phyloP scores from a whole-genome alignment of 169 alveolate species.

The Plasmodium fragile region DNA sequence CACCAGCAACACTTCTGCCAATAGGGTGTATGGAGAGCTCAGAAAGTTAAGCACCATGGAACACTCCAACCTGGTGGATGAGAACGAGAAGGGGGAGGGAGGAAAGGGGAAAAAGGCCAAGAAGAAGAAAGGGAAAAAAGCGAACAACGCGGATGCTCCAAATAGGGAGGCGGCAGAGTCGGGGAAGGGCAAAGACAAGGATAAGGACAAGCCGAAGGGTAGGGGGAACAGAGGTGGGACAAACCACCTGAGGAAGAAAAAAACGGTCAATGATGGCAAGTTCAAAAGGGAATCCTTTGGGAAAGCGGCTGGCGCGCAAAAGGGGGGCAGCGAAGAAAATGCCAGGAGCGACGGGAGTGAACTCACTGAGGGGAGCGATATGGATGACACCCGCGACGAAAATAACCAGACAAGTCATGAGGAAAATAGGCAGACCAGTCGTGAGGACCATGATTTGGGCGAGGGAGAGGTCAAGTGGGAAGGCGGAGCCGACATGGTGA shows the following conservation, averaged over 20 bases:
- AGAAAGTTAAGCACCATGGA: conserved; percentile 30
- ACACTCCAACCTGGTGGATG: conserved; percentile 5
- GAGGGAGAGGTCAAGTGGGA: background rate
- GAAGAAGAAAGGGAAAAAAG: conserved; percentile 11
- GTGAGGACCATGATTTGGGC: background rate
- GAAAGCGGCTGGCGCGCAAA: background rate
- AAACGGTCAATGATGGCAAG: background rate
- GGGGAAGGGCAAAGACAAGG: background rate
- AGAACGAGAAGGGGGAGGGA: background rate
- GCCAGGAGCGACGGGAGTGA: background rate
- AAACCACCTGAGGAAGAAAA: background rate
- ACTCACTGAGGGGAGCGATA: background rate
- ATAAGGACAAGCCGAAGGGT: background rate
- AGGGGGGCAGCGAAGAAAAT: background rate
- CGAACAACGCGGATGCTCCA: background rate
- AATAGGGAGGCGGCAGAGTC: background rate
- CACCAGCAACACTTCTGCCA: conserved; percentile 11
- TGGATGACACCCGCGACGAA: background rate
- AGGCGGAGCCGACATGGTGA: background rate
- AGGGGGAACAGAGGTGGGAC: conserved; percentile 6
- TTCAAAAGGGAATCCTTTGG: conserved; percentile 11
- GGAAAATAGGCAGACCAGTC: background rate
- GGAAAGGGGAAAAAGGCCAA: conserved; percentile 11
- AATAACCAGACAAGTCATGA: background rate
- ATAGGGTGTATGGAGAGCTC: conserved; percentile 52